These are phyloP conservation scores for Tylopilus sp. DNA, from an alignment of 1,284 basidiomycete species.

Conservation along the genomic window DNA sequence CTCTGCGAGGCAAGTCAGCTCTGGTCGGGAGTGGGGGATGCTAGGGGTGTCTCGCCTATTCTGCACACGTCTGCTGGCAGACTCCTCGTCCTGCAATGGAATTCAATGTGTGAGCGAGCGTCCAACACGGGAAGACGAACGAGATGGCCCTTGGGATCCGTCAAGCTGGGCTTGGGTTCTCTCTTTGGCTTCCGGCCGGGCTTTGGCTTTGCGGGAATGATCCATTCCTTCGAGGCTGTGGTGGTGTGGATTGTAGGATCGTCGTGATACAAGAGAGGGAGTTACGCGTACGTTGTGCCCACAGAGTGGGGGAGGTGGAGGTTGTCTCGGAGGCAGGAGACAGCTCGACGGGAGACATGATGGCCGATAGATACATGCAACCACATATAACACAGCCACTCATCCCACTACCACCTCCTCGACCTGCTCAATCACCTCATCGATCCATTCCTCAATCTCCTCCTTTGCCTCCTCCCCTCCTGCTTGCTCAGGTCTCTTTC, in stretches of 20 bases:
- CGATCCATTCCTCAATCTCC: constrained; percentile 87
- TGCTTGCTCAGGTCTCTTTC: constrained; percentile 38
- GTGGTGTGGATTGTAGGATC: constrained; percentile 3
- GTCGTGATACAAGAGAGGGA: background rate
- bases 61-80: constrained; percentile 66
- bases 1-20: constrained; percentile 46
- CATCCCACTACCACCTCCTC: constrained; percentile 62
- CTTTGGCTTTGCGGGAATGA: constrained; percentile 85
- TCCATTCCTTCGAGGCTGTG: constrained; percentile 86
- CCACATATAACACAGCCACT: constrained; percentile 18
- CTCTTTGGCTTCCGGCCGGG: constrained; percentile 88
- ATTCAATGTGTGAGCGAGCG: constrained; percentile 9
- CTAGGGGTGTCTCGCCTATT: constrained; percentile 54
- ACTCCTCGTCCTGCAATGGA: constrained; percentile 45
- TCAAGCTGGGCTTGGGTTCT: constrained; percentile 41
- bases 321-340: constrained; percentile 28
- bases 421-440: constrained; percentile 87
- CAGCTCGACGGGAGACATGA: constrained; percentile 32
- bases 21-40: background rate
- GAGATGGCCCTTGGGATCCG: constrained; percentile 45
- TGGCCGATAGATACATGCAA: constrained; percentile 6
- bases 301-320: constrained; percentile 38
- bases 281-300: constrained; percentile 48
- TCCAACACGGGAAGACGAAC: constrained; percentile 37
- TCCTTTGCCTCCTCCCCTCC: constrained; percentile 67